phyloP scores from a whole-genome alignment of 169 alveolate genomes.

The Fabrea salina region DNA sequence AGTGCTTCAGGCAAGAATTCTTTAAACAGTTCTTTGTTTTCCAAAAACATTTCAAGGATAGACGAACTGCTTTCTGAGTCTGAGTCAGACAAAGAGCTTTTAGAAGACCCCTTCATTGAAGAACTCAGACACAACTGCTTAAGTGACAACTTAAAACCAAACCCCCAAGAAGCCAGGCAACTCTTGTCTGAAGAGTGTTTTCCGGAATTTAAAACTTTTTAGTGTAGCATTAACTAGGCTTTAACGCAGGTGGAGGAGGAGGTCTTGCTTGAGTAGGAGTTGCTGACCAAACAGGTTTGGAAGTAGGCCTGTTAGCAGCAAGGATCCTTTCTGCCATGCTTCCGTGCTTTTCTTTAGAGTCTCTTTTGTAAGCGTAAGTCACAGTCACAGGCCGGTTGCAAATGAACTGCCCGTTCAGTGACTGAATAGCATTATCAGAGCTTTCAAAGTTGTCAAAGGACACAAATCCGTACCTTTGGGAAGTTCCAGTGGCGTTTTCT shows the following conservation, averaged over 20 bases:
- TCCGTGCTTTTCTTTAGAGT: slow-evolving; percentile 91
- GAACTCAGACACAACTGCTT: too few relatives aligned
- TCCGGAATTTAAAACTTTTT: too few relatives aligned
- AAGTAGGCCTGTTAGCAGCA: slow-evolving; percentile 67
- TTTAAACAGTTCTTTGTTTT: too few relatives aligned
- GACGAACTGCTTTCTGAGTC: not conserved
- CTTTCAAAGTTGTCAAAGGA: slow-evolving; percentile 97
- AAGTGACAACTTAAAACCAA: too few relatives aligned
- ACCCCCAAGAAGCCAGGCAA: too few relatives aligned
- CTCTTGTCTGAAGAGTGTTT: too few relatives aligned
- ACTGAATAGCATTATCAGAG: slow-evolving; percentile 96
- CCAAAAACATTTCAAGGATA: not conserved
- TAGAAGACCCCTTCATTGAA: too few relatives aligned
- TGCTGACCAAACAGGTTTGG: slow-evolving; percentile 6
- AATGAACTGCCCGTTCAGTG: slow-evolving; percentile 95
- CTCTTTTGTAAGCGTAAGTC: slow-evolving; percentile 97
- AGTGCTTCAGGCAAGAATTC: not conserved
- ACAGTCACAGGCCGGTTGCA: slow-evolving; percentile 96
- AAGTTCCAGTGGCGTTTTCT: slow-evolving; percentile 90
- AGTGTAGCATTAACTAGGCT: too few relatives aligned
- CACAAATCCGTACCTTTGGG: slow-evolving; percentile 96
- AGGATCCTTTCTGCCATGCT: slow-evolving; percentile 74
- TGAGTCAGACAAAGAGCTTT: not conserved
- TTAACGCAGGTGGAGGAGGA: not conserved
- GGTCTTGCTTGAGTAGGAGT: not conserved